Evolutionary conservation across 495 filamentous ascomycete genomes (phyloP).

Genomic region (Aspergillus indologenus): DNA sequence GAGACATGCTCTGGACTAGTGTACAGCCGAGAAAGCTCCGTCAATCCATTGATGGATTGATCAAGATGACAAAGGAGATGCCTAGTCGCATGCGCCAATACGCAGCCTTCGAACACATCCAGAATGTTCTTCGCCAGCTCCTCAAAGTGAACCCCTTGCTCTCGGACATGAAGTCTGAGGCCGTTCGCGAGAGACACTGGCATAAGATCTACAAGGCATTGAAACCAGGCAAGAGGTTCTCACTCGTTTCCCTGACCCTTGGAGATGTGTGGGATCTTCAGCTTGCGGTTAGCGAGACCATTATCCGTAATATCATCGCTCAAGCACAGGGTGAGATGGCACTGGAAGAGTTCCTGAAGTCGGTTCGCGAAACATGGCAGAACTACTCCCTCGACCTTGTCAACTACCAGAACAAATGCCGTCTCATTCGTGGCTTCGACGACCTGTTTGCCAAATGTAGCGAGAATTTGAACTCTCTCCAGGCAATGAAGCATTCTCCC

Average conservation of each 20-base stretch:
- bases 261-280: constrained; percentile 98
- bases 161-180: constrained; percentile 92
- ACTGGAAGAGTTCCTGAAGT: constrained; percentile 93
- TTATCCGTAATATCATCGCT: constrained; percentile 86
- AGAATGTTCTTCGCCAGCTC: constrained; percentile 80
- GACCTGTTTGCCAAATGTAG: constrained; percentile 98
- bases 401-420: constrained; percentile 95
- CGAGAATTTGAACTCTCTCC: constrained; percentile 93
- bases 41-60: constrained; percentile 79
- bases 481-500: constrained; percentile 97
- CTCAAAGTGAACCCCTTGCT: constrained; percentile 87
- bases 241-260: constrained; percentile 85
- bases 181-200: constrained; percentile 95
- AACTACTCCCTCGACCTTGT: constrained; percentile 91
- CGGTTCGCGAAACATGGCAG: constrained; percentile 95
- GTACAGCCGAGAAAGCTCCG: constrained; percentile 90
- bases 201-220: constrained; percentile 93
- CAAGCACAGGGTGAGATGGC: constrained; percentile 99
- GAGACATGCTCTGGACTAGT: constrained; percentile 87
- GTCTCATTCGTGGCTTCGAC: constrained; percentile 96
- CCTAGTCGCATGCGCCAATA: constrained; percentile 98
- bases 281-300: constrained; percentile 74
- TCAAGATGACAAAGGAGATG: constrained; percentile 99
- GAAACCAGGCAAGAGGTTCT: constrained; percentile 87
- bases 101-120: constrained; percentile 96